Conservation (phyloP, 768 basidiomycete genomes). For the Suillus hirtellus region DNA sequence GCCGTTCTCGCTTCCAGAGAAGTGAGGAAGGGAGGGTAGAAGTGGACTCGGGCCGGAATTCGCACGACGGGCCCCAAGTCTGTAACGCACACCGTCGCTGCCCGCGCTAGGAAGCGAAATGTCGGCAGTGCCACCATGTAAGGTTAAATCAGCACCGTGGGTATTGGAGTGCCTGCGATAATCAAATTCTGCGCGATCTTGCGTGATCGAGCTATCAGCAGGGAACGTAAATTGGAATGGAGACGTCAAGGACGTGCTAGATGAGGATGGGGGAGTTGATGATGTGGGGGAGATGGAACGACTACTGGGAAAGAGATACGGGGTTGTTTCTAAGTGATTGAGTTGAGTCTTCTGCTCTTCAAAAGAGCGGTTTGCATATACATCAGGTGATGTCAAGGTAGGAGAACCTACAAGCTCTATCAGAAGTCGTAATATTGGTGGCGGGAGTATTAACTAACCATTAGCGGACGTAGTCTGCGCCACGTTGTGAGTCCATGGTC, state of each 20-base stretch:
- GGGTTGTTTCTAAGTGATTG: conserved; percentile 50
- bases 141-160: conserved; percentile 60
- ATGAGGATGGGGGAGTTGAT: conserved; percentile 61
- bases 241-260: conserved; percentile 61
- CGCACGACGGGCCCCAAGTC: conserved; percentile 50
- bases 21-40: conserved; percentile 48
- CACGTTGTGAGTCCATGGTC: conserved; percentile 29
- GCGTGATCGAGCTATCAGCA: conserved; percentile 49
- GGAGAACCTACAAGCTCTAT: conserved; percentile 57
- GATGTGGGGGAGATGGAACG: conserved; percentile 72
- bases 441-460: conserved; percentile 29
- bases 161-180: conserved; percentile 59
- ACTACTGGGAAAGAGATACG: conserved; percentile 64
- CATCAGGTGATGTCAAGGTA: conserved; percentile 44
- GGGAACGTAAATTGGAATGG: conserved; percentile 66
- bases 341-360: conserved; percentile 62
- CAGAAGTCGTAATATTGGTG: conserved; percentile 31
- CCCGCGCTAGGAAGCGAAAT: conserved; percentile 55
- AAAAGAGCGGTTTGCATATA: conserved; percentile 48
- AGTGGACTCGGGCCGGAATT: conserved; percentile 48
- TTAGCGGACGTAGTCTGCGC: conserved; percentile 34
- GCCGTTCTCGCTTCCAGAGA: conserved; percentile 51
- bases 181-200: conserved; percentile 65
- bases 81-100: conserved; percentile 61
- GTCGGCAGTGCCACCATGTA: conserved; percentile 75